These are phyloP conservation scores for Globisporangium emineosum DNA, from an alignment of 352 stramenopile species.

Conservation along the genomic window DNA sequence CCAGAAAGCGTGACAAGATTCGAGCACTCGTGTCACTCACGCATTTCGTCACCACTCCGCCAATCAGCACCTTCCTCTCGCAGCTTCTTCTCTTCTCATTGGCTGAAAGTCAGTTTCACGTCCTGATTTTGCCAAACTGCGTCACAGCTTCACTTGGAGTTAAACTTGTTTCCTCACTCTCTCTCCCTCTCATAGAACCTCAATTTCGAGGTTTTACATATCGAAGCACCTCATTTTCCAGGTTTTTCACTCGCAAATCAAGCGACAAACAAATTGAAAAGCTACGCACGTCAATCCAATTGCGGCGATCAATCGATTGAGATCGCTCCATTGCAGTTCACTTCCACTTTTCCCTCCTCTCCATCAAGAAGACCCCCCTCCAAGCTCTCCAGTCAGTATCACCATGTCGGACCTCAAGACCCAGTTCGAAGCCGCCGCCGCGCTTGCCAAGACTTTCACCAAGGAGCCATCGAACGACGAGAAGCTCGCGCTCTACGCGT, in stretches of 20 bases:
- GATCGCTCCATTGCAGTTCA: conserved; percentile 1
- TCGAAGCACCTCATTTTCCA: neutral
- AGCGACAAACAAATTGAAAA: neutral
- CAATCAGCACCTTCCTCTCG: neutral
- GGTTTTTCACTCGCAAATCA: neutral
- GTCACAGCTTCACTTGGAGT: neutral
- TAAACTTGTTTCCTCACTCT: neutral
- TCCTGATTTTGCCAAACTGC: conserved; percentile 3
- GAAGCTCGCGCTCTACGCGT: conserved; percentile 88
- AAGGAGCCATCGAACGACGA: conserved; percentile 85
- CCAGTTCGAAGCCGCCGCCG: conserved; percentile 81
- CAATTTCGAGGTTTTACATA: neutral
- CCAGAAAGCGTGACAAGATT: conserved; percentile 1
- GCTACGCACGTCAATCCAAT: conserved; percentile 1
- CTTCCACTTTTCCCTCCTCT: conserved; percentile 19
- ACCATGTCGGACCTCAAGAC: conserved; percentile 83
- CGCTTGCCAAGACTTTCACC: conserved; percentile 77
- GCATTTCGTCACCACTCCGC: conserved; percentile 7
- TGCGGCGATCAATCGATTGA: neutral
- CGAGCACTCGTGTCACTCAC: neutral
- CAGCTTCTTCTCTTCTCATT: neutral
- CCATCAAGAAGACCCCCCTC: conserved; percentile 6
- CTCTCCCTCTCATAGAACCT: conserved; percentile 3
- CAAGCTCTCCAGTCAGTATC: neutral
- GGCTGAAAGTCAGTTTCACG: neutral